These are phyloP conservation scores for Colletotrichum gigasporum DNA, from an alignment of 2,329 filamentous ascomycete species.

Conservation along the genomic window DNA sequence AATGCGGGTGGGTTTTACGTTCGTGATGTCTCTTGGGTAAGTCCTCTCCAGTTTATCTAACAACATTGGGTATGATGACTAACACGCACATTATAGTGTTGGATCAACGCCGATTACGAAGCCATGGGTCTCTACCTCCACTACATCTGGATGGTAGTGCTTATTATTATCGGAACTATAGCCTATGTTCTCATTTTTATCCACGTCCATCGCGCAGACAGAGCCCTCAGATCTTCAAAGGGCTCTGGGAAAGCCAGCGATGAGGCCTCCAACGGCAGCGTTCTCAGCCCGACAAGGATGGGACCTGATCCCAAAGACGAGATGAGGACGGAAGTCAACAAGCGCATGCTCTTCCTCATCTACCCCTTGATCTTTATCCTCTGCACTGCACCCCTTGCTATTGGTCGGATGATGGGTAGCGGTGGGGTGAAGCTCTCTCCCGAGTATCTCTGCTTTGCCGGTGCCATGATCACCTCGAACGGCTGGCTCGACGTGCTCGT, in stretches of 20 bases:
- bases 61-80: neutral
- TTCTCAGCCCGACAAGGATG: neutral
- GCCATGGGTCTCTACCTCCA: constrained; percentile 67
- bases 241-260: neutral
- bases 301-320: neutral
- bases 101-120: constrained; percentile 62
- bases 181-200: constrained; percentile 49
- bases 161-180: constrained; percentile 43
- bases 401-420: constrained; percentile 67
- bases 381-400: constrained; percentile 68
- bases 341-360: constrained; percentile 54
- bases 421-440: constrained; percentile 55
- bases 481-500: constrained; percentile 54
- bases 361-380: constrained; percentile 71
- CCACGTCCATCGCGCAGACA: constrained; percentile 36
- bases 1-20: constrained; percentile 51
- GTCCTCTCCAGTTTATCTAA: constrained; percentile 40
- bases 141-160: constrained; percentile 69
- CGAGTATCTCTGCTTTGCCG: constrained; percentile 60
- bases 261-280: neutral
- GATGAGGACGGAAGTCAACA: neutral
- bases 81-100: constrained; percentile 55
- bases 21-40: constrained; percentile 62
- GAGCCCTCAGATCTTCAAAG: neutral
- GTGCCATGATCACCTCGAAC: constrained; percentile 59